Evolutionary conservation across 768 basidiomycete species (phyloP).

Genomic region (Tulasnella sp.): DNA sequence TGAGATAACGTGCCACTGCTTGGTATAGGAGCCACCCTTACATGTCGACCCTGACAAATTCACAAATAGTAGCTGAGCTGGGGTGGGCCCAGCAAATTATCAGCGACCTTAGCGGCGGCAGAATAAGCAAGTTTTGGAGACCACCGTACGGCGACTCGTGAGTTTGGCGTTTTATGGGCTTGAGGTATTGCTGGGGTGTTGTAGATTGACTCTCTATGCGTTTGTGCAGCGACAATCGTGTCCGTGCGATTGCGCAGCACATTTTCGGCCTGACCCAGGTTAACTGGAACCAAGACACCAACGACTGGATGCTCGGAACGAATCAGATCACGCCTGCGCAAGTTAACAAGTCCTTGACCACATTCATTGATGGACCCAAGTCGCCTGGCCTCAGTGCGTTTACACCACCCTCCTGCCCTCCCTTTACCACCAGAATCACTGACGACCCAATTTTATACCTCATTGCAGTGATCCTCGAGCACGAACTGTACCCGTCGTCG

Average conservation of each 20-base stretch:
- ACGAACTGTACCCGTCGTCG: constrained; percentile 55
- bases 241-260: constrained; percentile 72
- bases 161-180: constrained; percentile 59
- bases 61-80: constrained; percentile 55
- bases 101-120: neutral
- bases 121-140: neutral
- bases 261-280: constrained; percentile 80
- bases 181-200: constrained; percentile 85
- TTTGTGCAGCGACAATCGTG: constrained; percentile 56
- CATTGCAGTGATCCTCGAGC: constrained; percentile 55
- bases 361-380: constrained; percentile 49
- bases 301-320: constrained; percentile 19
- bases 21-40: constrained; percentile 53
- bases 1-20: too few species aligned
- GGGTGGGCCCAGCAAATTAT: constrained; percentile 76
- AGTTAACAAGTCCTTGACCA: constrained; percentile 40
- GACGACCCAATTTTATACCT: neutral
- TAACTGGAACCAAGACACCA: constrained; percentile 72
- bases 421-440: neutral
- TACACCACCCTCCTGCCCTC: neutral
- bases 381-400: constrained; percentile 48
- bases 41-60: constrained; percentile 49
- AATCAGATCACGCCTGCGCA: constrained; percentile 35
- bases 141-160: constrained; percentile 42
- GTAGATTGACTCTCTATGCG: constrained; percentile 21